phyloP scores from a whole-genome alignment of 306 rosid genomes.

The Lithocarpus polystachyus region DNA sequence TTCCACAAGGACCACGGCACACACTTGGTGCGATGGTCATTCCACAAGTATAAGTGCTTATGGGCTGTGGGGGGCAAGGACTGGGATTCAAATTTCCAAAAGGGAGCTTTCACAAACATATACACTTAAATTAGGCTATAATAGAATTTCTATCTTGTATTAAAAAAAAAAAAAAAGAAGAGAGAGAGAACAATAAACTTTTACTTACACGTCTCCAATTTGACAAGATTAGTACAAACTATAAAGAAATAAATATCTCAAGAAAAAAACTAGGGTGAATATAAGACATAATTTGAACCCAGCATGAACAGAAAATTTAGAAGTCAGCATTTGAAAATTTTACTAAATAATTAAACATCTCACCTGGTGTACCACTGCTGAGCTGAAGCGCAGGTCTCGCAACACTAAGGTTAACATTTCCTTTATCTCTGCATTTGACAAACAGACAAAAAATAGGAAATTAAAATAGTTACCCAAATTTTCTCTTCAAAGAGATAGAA shows the following conservation, averaged over 20 bases:
- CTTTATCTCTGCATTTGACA: slow-evolving; percentile 69
- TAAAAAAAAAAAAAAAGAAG: too few relatives aligned
- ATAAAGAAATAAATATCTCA: neutral
- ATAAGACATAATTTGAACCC: neutral
- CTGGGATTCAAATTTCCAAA: too few relatives aligned
- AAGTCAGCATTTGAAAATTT: slow-evolving; percentile 7
- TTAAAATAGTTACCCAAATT: slow-evolving; percentile 20
- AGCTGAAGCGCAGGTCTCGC: slow-evolving; percentile 70
- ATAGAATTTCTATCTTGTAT: too few relatives aligned
- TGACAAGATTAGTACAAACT: neutral
- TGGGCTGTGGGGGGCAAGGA: too few relatives aligned
- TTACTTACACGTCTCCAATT: neutral
- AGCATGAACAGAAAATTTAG: neutral
- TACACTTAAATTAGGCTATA: too few relatives aligned
- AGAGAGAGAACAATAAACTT: too few relatives aligned
- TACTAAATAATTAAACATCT: slow-evolving; percentile 18
- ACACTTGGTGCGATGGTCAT: too few relatives aligned
- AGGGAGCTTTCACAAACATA: too few relatives aligned
- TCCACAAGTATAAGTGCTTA: too few relatives aligned
- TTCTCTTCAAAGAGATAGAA: neutral
- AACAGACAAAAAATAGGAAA: slow-evolving; percentile 26
- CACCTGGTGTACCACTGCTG: slow-evolving; percentile 98
- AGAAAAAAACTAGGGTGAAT: neutral
- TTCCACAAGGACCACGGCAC: too few relatives aligned
- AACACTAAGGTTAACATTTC: slow-evolving; percentile 70